Evolutionary conservation across 805 yeast species (phyloP).

Genomic region (Candida yuanshanica): DNA sequence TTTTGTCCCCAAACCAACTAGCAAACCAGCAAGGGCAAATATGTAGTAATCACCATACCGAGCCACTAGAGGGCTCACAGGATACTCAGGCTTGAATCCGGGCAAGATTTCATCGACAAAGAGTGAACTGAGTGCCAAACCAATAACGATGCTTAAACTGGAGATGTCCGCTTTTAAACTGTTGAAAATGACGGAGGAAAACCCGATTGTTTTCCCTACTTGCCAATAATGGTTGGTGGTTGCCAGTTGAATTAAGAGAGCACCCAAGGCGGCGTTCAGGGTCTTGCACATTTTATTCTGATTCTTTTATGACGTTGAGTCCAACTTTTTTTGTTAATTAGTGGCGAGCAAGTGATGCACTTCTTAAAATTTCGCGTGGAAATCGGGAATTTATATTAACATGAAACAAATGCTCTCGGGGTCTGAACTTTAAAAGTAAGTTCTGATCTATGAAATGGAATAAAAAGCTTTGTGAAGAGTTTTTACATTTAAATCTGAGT

Average conservation of each 20-base stretch:
- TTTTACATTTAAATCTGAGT: too few species aligned
- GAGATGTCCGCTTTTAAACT: constrained; percentile 23
- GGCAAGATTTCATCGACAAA: constrained; percentile 23
- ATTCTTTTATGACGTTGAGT: too few species aligned
- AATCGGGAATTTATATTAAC: too few species aligned
- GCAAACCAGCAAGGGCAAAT: constrained; percentile 29
- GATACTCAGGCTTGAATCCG: constrained; percentile 23
- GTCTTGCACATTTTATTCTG: constrained; percentile 14
- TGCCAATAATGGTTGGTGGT: constrained; percentile 36
- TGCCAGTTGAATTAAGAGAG: constrained; percentile 39
- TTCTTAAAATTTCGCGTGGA: too few species aligned
- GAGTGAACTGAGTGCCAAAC: constrained; percentile 28
- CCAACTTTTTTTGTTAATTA: too few species aligned
- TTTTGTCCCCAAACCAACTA: constrained; percentile 44
- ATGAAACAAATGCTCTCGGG: too few species aligned
- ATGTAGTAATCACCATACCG: neutral
- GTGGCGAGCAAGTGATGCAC: too few species aligned
- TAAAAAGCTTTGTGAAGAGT: too few species aligned
- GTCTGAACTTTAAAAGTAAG: too few species aligned
- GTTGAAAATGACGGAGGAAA: constrained; percentile 38
- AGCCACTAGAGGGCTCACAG: constrained; percentile 3
- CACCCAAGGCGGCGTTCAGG: constrained; percentile 39
- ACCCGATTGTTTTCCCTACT: constrained; percentile 40
- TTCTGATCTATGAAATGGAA: too few species aligned
- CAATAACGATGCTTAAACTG: constrained; percentile 29